Evolutionary conservation across 768 basidiomycete genomes (phyloP).

Genomic region (Rhodocollybia butyracea): DNA sequence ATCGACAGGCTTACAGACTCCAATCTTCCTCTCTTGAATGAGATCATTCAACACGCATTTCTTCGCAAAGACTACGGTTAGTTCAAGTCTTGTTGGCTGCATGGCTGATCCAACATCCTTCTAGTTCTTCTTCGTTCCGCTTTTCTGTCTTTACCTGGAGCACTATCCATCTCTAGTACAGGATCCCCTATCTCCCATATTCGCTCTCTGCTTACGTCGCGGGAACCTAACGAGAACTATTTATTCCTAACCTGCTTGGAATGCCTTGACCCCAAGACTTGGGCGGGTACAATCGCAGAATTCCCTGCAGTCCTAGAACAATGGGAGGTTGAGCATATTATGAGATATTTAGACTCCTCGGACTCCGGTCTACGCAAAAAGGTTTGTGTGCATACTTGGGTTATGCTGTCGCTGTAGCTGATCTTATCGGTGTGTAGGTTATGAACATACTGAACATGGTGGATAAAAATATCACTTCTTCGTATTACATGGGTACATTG

Average conservation of each 20-base stretch:
- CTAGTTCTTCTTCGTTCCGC: conserved; percentile 29
- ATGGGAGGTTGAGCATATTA: conserved; percentile 70
- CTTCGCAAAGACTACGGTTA: conserved; percentile 23
- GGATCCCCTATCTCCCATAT: conserved; percentile 43
- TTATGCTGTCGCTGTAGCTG: neutral
- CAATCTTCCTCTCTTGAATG: conserved; percentile 17
- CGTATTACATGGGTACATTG: conserved; percentile 47
- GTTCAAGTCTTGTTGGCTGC: neutral
- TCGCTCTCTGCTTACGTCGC: conserved; percentile 54
- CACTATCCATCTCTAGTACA: conserved; percentile 20
- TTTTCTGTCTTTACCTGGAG: conserved; percentile 27
- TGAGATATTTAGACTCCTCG: conserved; percentile 60
- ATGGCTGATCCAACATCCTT: conserved; percentile 13
- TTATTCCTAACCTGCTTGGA: conserved; percentile 64
- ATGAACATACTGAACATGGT: conserved; percentile 54
- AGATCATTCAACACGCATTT: conserved; percentile 23
- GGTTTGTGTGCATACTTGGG: conserved; percentile 33
- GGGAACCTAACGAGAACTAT: conserved; percentile 58
- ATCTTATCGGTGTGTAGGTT: conserved; percentile 44
- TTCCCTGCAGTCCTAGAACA: conserved; percentile 57
- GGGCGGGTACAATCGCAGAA: conserved; percentile 62
- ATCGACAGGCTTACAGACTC: conserved; percentile 2
- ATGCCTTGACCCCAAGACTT: conserved; percentile 52
- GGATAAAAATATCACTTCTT: conserved; percentile 54
- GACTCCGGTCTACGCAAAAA: conserved; percentile 57